phyloP scores from a whole-genome alignment of 768 basidiomycete genomes.

The Boletus speciosus region DNA sequence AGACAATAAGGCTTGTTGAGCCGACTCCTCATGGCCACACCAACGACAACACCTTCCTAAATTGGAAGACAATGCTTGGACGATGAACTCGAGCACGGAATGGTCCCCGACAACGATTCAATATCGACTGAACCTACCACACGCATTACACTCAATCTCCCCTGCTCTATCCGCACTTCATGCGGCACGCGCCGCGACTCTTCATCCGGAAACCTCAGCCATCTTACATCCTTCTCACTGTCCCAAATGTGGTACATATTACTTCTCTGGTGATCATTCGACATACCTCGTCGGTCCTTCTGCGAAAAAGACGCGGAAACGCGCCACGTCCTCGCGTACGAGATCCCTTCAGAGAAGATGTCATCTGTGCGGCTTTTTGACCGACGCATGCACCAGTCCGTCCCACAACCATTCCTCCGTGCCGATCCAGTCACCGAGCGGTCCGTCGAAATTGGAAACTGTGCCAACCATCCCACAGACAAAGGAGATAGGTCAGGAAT shows the following conservation, averaged over 20 bases:
- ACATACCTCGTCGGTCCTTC: conserved; percentile 30
- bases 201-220: conserved; percentile 27
- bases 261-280: conserved; percentile 39
- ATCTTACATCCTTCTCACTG: conserved; percentile 37
- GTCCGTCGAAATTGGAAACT: background rate
- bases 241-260: conserved; percentile 50
- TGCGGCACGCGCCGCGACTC: conserved; percentile 36
- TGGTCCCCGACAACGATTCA: conserved; percentile 30
- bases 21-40: background rate
- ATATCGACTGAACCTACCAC: conserved; percentile 49
- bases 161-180: conserved; percentile 64
- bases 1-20: conserved; percentile 14
- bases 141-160: conserved; percentile 47
- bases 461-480: background rate
- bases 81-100: conserved; percentile 3
- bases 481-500: background rate
- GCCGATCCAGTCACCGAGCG: background rate
- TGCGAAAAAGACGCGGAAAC: conserved; percentile 21
- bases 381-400: background rate
- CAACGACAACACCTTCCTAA: conserved; percentile 28
- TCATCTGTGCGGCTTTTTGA: conserved; percentile 18
- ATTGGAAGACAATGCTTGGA: conserved; percentile 19
- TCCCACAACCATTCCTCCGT: background rate
- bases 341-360: conserved; percentile 16
- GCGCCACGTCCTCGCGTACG: background rate